A percentile compares a stretch with the other conserved stretches of the same genome.
phyloP scores from a whole-genome alignment of 2,329 filamentous ascomycete genomes.

The Endoconidiophora polonica region DNA sequence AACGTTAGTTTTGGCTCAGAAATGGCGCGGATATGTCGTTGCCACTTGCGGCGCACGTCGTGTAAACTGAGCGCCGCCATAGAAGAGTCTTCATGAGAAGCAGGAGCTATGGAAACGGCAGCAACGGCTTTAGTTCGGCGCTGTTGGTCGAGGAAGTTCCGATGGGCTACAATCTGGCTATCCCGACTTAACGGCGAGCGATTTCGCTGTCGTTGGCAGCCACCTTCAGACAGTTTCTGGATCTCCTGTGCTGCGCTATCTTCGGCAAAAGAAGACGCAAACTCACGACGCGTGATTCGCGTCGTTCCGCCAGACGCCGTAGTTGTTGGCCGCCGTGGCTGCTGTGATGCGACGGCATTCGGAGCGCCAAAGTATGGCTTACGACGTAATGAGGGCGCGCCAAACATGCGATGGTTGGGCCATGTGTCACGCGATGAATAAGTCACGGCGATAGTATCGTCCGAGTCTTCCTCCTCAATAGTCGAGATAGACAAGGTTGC shows the following conservation, averaged over 20 bases:
- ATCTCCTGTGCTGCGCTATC: too few species aligned
- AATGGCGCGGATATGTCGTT: slow-evolving; percentile 6
- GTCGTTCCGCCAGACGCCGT: neutral
- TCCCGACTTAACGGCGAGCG: slow-evolving; percentile 6
- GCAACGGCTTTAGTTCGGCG: neutral
- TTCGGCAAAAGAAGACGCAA: too few species aligned
- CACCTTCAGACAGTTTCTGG: too few species aligned
- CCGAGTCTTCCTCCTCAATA: slow-evolving; percentile 12
- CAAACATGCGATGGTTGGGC: slow-evolving; percentile 4
- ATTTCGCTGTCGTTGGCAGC: neutral
- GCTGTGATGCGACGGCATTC: too few species aligned
- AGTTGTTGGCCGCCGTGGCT: neutral
- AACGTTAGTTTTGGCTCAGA: slow-evolving; percentile 8
- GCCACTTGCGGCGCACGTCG: slow-evolving; percentile 1
- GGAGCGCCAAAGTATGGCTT: slow-evolving; percentile 4
- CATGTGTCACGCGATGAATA: slow-evolving; percentile 9
- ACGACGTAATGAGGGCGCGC: neutral
- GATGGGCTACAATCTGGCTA: slow-evolving; percentile 2
- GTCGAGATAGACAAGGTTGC: slow-evolving; percentile 9
- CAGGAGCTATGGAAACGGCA: neutral
- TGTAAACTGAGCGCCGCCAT: slow-evolving; percentile 5
- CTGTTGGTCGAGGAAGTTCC: slow-evolving; percentile 7
- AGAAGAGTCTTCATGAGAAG: neutral
- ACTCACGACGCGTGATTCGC: neutral
- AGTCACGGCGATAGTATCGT: slow-evolving; percentile 11